Evolutionary conservation across 768 basidiomycete genomes (phyloP), one percentile per base, ranked within the genome.

Genomic region (Hypholoma sublateritium): DNA sequence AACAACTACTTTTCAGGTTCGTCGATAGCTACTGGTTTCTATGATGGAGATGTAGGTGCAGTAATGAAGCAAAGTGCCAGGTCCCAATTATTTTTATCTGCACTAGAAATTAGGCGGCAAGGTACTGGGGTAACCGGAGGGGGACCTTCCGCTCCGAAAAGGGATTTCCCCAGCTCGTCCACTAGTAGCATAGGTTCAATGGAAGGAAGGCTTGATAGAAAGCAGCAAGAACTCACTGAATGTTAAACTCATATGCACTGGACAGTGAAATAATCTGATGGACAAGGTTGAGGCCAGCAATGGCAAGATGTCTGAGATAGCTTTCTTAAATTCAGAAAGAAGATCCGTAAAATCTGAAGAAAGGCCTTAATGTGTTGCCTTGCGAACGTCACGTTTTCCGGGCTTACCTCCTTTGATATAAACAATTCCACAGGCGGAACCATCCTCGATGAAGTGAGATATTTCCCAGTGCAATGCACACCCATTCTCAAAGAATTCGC

Each of bases 101-200:
- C 57, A 34, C 77, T 80, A 4, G 82, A 74, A 44, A 89, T 80
- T 44, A 62, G 65, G 35, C 76, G 72, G 62, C 82, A 86, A 2
- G 86, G 84, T 49, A 89, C 74, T 21, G 68, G 64, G 11, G 82
- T 85, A 11, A 75, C 67, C 8, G 82, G 73, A 12, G 75, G 74
- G 53, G 28, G 19, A 34, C 45, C n/a, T 2, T 63, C 56, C 43
- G 54, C 55, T 28, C 65, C 65, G 57, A 78, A 75, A 35, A 77
- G 57, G 16, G 39, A n/a, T 12, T 66, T 53, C 39, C 57, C 65
- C 0, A 72, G 52, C 37, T 59, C 55, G 5, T 55, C 53, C 34
- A 63, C 72, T 73, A 53, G n/a, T n/a, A 8, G 45, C 34, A 17
- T 39, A 3, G 35, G 7, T 44, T 32, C 21, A 11, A 35, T 5